Evolutionary conservation across 1,139 yeast species (phyloP), one percentile per base, ranked within the genome.

Genomic region (Suhomyces terraborum): DNA sequence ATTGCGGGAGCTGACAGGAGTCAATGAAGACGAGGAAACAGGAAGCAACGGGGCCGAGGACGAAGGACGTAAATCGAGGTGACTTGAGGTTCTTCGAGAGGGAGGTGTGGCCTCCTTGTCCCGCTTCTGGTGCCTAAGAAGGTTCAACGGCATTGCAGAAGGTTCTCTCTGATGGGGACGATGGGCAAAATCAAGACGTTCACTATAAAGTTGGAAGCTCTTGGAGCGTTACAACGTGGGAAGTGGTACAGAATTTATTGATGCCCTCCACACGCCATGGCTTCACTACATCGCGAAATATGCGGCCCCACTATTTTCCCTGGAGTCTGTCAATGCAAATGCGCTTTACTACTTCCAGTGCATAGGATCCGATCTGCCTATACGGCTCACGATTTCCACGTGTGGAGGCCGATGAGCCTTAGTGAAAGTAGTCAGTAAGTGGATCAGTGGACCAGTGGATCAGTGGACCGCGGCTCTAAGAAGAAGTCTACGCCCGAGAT

Each of bases 91-190:
- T 14, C 18, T 8, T 4, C 34, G 13, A 16, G 32, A 27, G 17
- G 17, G 19, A 7, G 25, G 10, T 12, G 25, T 19, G 21, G 16
- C 16, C 4, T 35, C 33, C 19, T 29, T 22, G 29, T 28, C 33
- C 6, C 29, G 19, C 28, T n/a, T 35, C 3, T 21, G 21, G 9
- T 16, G 19, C 23, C 19, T 28, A 18, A 35, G 38, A n/a, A 35
- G 10, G 21, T 35, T 35, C 38, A 35, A 28, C 3, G 38, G 38
- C 38, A 35, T 35, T 9, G 30, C n/a, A n/a, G n/a, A n/a, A n/a
- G n/a, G n/a, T n/a, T n/a, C n/a, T n/a, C n/a, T n/a, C n/a, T n/a
- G n/a, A n/a, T n/a, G n/a, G n/a, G n/a, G n/a, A n/a, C n/a, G n/a
- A n/a, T n/a, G n/a, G n/a, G n/a, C n/a, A n/a, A n/a, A n/a, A n/a